A percentile compares a stretch with the other conserved stretches of the same genome.
Evolutionary conservation across 2,329 filamentous ascomycete genomes (phyloP).

Genomic region (Paecilomyces niveus): DNA sequence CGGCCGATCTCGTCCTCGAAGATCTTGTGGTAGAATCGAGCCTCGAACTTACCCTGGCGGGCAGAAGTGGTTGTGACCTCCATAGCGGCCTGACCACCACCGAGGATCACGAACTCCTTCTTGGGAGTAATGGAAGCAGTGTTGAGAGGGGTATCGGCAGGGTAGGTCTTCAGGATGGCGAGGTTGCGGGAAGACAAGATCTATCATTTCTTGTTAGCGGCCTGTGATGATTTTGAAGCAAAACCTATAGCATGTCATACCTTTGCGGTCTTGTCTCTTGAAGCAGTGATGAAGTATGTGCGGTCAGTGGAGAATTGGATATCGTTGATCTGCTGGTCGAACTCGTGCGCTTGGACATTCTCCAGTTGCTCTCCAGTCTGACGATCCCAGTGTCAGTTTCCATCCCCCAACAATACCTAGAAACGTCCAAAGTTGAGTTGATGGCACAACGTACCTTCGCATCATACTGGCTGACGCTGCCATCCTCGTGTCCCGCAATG

Average conservation of each 20-base stretch:
- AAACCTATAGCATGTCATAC: too few species aligned
- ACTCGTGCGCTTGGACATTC: constrained; percentile 79
- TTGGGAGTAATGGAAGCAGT: constrained; percentile 87
- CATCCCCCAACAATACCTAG: not conserved
- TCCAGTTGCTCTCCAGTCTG: constrained; percentile 73
- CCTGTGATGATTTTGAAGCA: constrained; percentile 59
- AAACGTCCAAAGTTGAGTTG: too few species aligned
- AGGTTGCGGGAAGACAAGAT: constrained; percentile 81
- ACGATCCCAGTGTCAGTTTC: not conserved
- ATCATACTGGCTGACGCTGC: constrained; percentile 84
- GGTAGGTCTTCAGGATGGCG: constrained; percentile 85
- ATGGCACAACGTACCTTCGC: constrained; percentile 57
- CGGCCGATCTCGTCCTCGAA: constrained; percentile 98
- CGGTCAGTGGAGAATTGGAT: too few species aligned
- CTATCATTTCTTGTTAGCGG: constrained; percentile 30
- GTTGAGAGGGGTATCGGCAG: constrained; percentile 91
- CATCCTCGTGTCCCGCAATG: constrained; percentile 95
- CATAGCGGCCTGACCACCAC: constrained; percentile 97
- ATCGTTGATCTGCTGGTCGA: constrained; percentile 76
- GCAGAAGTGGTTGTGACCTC: constrained; percentile 93
- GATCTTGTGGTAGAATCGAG: constrained; percentile 98
- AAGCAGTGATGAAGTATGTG: too few species aligned
- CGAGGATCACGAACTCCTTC: constrained; percentile 96
- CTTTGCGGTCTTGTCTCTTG: too few species aligned
- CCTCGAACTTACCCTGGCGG: constrained; percentile 98